Evolutionary conservation across 164 flowering plant species (phyloP), one percentile per base, ranked within the genome.

Genomic region (Kingdonia uniflora): DNA sequence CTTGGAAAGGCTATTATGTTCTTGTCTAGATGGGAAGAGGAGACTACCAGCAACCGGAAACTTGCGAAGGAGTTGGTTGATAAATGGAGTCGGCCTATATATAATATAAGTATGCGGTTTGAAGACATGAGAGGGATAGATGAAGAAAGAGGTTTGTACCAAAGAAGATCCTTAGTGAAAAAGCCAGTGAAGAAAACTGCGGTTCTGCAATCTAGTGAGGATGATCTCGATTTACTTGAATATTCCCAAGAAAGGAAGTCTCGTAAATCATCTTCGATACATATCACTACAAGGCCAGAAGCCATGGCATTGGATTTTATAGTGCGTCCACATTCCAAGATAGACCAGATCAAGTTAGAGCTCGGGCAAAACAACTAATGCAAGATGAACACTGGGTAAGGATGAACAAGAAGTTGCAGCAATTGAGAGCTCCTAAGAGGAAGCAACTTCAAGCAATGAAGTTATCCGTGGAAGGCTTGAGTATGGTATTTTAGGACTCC

Each of bases 1-100:
- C 87, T 90, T 63, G 96, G 94, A 50, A 87, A 79, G 94, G 99
- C 86, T 55, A 85, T 94, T 55, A 94, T 94, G 99, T 94, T 94
- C 60, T 65, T 94, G 65, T 94, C 99, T 40, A 82, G 80, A 63
- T 82, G 96, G 22, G 95, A 81, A 51, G 99, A 94, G 74, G 97
- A 94, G 74, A 94, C 87, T 15, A 79, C 90, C 6, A 56, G 85
- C 42, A 94, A 87, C 68, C 71, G 90, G 49, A 94, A 76, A 60
- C 92, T 89, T 70, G 99, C 99, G 0, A 89, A 87, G 63, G 99
- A 94, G 43, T 71, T 94, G 72, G 96, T 94, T 59, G 96, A 94
- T 64, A 81, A 87, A 85, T 94, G 99, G 99, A 84, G 96, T 67
- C 91, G 97, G 19, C 97, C 99, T 0, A 94, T 94, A 67, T 94